A percentile compares a stretch with the other conserved stretches of the same genome.
Conservation (phyloP, 192 early-diverging fungal species). For the Coemansia sp. region DNA sequence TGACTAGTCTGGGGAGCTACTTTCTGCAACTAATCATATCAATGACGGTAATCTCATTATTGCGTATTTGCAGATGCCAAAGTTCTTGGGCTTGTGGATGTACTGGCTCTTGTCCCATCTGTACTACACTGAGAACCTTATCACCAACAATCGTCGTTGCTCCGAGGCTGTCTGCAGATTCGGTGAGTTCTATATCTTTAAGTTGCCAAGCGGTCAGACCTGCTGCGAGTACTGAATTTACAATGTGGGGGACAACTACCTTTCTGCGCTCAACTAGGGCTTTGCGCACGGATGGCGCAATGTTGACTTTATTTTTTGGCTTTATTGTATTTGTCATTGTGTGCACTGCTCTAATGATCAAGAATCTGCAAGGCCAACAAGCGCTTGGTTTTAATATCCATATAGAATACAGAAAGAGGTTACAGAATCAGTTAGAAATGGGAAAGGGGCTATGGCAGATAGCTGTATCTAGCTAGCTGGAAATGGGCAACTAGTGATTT, state of each 20-base stretch:
- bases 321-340: slow-evolving; percentile 59
- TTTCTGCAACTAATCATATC: no score
- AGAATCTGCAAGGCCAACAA: slow-evolving; percentile 48
- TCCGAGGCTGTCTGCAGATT: slow-evolving; percentile 48
- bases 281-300: slow-evolving; percentile 63
- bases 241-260: slow-evolving; percentile 42
- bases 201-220: slow-evolving; percentile 48
- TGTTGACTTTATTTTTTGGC: slow-evolving; percentile 60
- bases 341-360: slow-evolving; percentile 36
- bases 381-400: slow-evolving; percentile 12
- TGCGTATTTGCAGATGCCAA: slow-evolving; percentile 57
- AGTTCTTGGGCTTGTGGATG: slow-evolving; percentile 66
- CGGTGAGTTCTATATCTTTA: slow-evolving; percentile 52
- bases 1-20: no score
- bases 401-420: no score
- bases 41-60: no score
- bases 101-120: slow-evolving; percentile 65
- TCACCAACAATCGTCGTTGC: slow-evolving; percentile 59
- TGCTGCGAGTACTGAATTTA: slow-evolving; percentile 64
- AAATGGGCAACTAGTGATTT: no score
- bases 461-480: no score
- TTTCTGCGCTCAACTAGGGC: slow-evolving; percentile 48
- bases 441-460: no score
- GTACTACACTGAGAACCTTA: slow-evolving; percentile 62
- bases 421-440: no score